phyloP scores from a whole-genome alignment of 2,329 filamentous ascomycete genomes.

The Diaporthe citri region DNA sequence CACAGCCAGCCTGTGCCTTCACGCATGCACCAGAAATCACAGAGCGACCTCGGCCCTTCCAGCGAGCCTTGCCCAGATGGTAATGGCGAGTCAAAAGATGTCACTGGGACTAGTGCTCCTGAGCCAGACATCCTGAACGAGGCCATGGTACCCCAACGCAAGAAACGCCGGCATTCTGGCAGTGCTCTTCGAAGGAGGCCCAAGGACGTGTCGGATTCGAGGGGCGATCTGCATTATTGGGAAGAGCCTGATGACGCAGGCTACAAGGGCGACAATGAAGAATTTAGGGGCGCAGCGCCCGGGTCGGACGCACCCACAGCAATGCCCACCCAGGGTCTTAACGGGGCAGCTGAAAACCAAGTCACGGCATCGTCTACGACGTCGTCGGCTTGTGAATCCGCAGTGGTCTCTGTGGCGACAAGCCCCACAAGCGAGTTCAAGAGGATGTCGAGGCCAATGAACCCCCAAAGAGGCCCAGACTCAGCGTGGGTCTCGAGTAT shows the following conservation, averaged over 20 bases:
- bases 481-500: slow-evolving; percentile 75
- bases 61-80: slow-evolving; percentile 51
- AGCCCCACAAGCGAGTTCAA: slow-evolving; percentile 54
- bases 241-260: slow-evolving; percentile 89
- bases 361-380: slow-evolving; percentile 33
- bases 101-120: slow-evolving; percentile 74
- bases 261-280: slow-evolving; percentile 78
- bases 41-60: slow-evolving; percentile 45
- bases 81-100: slow-evolving; percentile 60
- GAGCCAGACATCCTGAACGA: slow-evolving; percentile 68
- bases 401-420: slow-evolving; percentile 52
- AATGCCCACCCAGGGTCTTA: slow-evolving; percentile 30
- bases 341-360: slow-evolving; percentile 37
- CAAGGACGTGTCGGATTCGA: slow-evolving; percentile 75
- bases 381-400: slow-evolving; percentile 52
- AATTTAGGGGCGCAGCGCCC: slow-evolving; percentile 38
- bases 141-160: slow-evolving; percentile 56
- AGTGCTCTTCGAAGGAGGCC: slow-evolving; percentile 83
- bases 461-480: slow-evolving; percentile 83
- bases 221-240: slow-evolving; percentile 88
- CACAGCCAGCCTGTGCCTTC: slow-evolving; percentile 2
- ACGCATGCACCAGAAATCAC: slow-evolving; percentile 43
- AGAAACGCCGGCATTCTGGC: slow-evolving; percentile 85
- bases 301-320: slow-evolving; percentile 31
- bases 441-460: slow-evolving; percentile 72